Evolutionary conservation across 306 rosid species (phyloP), one percentile per base, ranked within the genome.

Genomic region (Macrotyloma uniflorum): DNA sequence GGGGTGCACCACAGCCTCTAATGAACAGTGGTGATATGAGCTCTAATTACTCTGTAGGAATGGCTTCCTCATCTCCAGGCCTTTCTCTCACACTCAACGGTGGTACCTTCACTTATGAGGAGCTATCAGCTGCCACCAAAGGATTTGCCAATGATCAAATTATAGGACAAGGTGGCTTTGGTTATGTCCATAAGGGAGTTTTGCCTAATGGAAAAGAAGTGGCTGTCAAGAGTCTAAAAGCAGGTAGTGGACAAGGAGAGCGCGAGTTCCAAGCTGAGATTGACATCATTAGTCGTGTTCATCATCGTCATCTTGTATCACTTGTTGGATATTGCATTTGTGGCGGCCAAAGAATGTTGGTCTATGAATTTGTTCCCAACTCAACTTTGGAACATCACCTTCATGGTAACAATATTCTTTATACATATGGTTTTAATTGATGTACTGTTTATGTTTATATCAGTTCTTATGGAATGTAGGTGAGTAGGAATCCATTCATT

Each of bases 131-230:
- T 1, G 98, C 98, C 5, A 93, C 97, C 0, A 36, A 51, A 2
- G 96, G 92, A 46, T 93, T 93, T 40, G 63, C 87, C 2, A 85
- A 84, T 57, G 90, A 64, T 18, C 85, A 90, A 43, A 66, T 93
- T 77, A 68, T 91, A 40, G 98, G 98, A 26, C 96, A 93, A 61
- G 98, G 98, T 4, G 96, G 97, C 33, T 91, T 93, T 51, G 98
- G 97, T 42, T 93, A 73, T 57, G 98, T 93, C 65, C 96, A 93
- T 78, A 93, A 91, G 79, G 98, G 98, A 0, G 72, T 87, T 6
- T 64, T 93, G 45, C 88, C 97, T 4, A 88, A 61, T 47, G 98
- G 98, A 19, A 91, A 86, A 72, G 88, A 82, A 38, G 85, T 93
- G 16, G 98, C 98, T 1, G 97, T 93, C 22, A 93, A 91, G 85